phyloP scores from a whole-genome alignment of 148 eudicot genomes.

The Diospyros kaki region DNA sequence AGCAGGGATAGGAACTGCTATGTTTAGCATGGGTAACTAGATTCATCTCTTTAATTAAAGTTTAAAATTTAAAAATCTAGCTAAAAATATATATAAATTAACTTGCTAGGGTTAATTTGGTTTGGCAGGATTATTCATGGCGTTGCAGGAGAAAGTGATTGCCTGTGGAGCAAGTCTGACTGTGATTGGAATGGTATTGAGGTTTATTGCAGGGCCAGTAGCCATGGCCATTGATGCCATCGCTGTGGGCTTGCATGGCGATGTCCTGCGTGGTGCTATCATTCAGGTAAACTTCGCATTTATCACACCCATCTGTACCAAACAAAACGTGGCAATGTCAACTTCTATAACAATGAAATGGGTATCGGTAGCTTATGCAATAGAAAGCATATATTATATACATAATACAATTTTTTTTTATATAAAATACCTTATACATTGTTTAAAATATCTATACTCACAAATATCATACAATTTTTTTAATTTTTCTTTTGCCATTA shows the following conservation, averaged over 20 bases:
- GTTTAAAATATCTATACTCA: too few species aligned
- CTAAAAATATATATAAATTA: background rate
- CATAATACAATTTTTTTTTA: too few species aligned
- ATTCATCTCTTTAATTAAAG: background rate
- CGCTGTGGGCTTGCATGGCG: conserved; percentile 59
- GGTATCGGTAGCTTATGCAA: too few species aligned
- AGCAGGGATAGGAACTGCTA: conserved; percentile 76
- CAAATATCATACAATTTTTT: too few species aligned
- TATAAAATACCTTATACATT: too few species aligned
- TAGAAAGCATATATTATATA: too few species aligned
- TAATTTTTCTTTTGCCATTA: too few species aligned
- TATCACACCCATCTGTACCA: background rate
- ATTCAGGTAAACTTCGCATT: conserved; percentile 55
- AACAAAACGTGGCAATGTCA: too few species aligned
- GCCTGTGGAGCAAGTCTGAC: conserved; percentile 61
- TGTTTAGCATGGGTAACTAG: conserved; percentile 81
- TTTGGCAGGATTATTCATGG: conserved; percentile 82
- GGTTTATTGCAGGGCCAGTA: conserved; percentile 65
- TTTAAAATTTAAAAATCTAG: background rate
- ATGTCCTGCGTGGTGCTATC: conserved; percentile 60
- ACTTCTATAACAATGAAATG: too few species aligned
- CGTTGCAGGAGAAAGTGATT: conserved; percentile 66
- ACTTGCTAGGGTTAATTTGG: background rate
- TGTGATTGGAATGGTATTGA: conserved; percentile 57
- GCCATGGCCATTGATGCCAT: conserved; percentile 58